Conservation (phyloP, 2,329 filamentous ascomycete genomes). For the Xylariaceae sp. region DNA sequence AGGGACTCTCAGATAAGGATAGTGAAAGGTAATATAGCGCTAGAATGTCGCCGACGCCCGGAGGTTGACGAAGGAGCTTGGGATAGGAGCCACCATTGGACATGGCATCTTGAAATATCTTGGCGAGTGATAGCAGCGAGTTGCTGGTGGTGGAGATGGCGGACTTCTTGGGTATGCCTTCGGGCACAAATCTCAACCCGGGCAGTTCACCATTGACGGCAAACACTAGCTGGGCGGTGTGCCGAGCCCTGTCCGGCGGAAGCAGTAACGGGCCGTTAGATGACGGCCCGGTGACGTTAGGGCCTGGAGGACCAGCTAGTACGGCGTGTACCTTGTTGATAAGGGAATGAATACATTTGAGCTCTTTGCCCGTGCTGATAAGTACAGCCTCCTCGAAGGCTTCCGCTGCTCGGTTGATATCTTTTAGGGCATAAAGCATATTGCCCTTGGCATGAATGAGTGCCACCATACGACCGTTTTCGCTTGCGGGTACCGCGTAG, state of each 20-base stretch:
- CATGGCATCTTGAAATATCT: conserved; percentile 97
- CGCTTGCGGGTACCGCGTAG: conserved; percentile 76
- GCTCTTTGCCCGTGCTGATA: conserved; percentile 72
- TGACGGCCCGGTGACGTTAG: conserved; percentile 30
- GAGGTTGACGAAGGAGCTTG: conserved; percentile 56
- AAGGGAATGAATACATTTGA: conserved; percentile 69
- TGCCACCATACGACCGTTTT: conserved; percentile 91
- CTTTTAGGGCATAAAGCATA: conserved; percentile 86
- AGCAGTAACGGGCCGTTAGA: conserved; percentile 66
- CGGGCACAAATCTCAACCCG: conserved; percentile 68
- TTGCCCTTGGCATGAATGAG: conserved; percentile 97
- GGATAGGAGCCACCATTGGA: conserved; percentile 62
- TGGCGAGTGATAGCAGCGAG: conserved; percentile 86
- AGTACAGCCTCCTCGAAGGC: conserved; percentile 94
- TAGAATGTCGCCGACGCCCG: conserved; percentile 85
- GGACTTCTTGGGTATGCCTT: conserved; percentile 69
- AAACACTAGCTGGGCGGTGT: conserved; percentile 82
- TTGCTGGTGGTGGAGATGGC: conserved; percentile 94
- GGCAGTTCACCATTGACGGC: conserved; percentile 70
- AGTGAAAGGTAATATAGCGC: conserved; percentile 93
- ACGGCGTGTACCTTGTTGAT: conserved; percentile 74
- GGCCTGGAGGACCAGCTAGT: conserved; percentile 48
- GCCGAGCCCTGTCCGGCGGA: conserved; percentile 75
- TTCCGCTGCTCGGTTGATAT: conserved; percentile 73
- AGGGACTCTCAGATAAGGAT: conserved; percentile 91